Percentiles rank a stretch among this genome's conserved stretches.
Evolutionary conservation across 2,329 filamentous ascomycete genomes (phyloP).

Genomic region (Neopestalotiopsis rosae): DNA sequence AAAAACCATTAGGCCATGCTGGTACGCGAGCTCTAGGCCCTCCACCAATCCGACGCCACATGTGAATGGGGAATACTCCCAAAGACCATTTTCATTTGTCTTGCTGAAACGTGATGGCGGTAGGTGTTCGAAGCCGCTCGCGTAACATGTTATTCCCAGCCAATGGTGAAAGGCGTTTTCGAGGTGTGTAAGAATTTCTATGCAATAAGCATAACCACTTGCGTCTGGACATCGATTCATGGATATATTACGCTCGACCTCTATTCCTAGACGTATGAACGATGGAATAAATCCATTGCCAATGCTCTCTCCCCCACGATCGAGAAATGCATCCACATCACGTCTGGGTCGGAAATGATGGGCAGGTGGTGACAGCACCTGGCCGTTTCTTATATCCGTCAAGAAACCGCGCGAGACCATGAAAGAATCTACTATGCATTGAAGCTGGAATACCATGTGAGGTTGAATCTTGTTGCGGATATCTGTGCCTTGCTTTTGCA

Average conservation of each 20-base stretch:
- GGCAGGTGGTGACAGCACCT: background rate
- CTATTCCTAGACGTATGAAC: background rate
- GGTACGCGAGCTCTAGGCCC: slow-evolving; percentile 45
- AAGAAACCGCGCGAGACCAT: slow-evolving; percentile 27
- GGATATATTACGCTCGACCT: too few relatives aligned
- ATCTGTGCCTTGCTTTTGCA: slow-evolving; percentile 46
- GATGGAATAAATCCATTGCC: background rate
- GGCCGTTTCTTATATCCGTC: background rate
- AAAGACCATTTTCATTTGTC: slow-evolving; percentile 49
- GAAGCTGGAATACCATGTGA: slow-evolving; percentile 54
- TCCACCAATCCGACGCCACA: slow-evolving; percentile 52
- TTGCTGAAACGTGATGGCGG: slow-evolving; percentile 47
- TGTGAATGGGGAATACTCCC: slow-evolving; percentile 53
- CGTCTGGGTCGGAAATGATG: background rate
- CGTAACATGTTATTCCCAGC: background rate
- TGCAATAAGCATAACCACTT: too few relatives aligned
- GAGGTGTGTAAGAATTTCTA: too few relatives aligned
- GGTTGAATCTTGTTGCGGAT: slow-evolving; percentile 47
- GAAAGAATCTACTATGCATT: slow-evolving; percentile 55
- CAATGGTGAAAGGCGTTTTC: background rate
- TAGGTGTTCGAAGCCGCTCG: slow-evolving; percentile 27
- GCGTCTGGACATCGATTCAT: too few relatives aligned
- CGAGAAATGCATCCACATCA: background rate
- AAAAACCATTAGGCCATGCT: slow-evolving; percentile 41
- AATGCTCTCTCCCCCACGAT: background rate